A percentile compares a stretch with the other conserved stretches of the same genome.
These are phyloP conservation scores for Camelina sativa DNA, from an alignment of 345 rosid genomes.

Conservation along the genomic window DNA sequence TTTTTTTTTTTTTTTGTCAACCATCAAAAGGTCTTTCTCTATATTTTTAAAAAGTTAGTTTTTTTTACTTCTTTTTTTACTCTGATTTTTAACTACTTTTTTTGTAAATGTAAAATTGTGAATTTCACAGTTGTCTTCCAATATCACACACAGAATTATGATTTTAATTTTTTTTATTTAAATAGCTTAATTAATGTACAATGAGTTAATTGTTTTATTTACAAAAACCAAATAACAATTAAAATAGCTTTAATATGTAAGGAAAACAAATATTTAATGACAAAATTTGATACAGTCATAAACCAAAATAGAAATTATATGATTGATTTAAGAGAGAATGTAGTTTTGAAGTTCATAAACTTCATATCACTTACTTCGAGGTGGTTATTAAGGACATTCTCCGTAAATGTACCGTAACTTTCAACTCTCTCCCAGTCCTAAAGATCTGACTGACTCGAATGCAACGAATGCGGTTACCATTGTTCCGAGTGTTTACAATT, in stretches of 20 bases:
- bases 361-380: neutral
- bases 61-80: neutral
- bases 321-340: neutral
- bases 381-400: neutral
- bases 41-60: neutral
- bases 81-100: slow-evolving; percentile 20
- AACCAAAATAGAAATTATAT: too few relatives aligned
- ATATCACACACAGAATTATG: neutral
- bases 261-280: neutral
- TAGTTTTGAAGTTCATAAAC: neutral
- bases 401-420: too few relatives aligned
- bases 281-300: neutral
- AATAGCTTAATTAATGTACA: too few relatives aligned
- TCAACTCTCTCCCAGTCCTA: neutral
- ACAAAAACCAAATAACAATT: too few relatives aligned
- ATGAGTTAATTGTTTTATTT: too few relatives aligned
- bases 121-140: slow-evolving; percentile 19
- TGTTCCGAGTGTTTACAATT: neutral
- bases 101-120: neutral
- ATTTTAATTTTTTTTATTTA: neutral
- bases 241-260: too few relatives aligned
- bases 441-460: neutral
- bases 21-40: neutral
- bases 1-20: too few relatives aligned
- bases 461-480: neutral